Evolutionary conservation across 345 rosid species (phyloP), one percentile per base, ranked within the genome.

Genomic region (Eucalyptus cloeziana): DNA sequence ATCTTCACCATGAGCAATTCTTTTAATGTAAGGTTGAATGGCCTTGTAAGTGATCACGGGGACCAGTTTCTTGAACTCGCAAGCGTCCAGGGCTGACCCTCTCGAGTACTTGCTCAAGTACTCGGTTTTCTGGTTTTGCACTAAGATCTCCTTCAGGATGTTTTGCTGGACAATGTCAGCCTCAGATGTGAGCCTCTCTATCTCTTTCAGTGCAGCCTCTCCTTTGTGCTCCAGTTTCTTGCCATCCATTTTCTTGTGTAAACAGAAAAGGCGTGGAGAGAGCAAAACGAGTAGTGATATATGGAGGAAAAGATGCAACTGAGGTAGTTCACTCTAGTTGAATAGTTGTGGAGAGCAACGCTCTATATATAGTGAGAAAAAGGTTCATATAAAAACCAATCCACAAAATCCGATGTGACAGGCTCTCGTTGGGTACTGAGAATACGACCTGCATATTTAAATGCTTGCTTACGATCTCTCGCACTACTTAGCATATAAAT

Each of bases 1-100:
- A 69, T 89, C 96, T 89, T 95, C 97, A 30, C 96, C 97, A 81
- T 92, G 90, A 51, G 95, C 95, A 85, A 95, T 95, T 89, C 95
- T 94, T 88, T 88, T 94, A 91, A 95, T 94, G 89, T 94, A 95
- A 86, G 95, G 95, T 89, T 90, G 92, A 40, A 95, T 90, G 86
- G 88, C 90, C 91, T 94, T 89, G 92, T 95, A 95, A 86, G 93
- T 93, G 86, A 90, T 90, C 44, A 95, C 94, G 15, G 97, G 96
- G 89, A 94, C 91, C 54, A 50, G 47, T 49, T 86, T 88, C 90
- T 91, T 95, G 90, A 94, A 95, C 52, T 92, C 92, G 3, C 90
- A 87, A 40, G 91, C 89, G 86, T 91, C 92, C 87, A 86, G 45
- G 5, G 27, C 92, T 30, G 92, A 91, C 85, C 94, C 95, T 58